Conservation (phyloP, 1,139 yeast species). For the Candida sanyaensis region DNA sequence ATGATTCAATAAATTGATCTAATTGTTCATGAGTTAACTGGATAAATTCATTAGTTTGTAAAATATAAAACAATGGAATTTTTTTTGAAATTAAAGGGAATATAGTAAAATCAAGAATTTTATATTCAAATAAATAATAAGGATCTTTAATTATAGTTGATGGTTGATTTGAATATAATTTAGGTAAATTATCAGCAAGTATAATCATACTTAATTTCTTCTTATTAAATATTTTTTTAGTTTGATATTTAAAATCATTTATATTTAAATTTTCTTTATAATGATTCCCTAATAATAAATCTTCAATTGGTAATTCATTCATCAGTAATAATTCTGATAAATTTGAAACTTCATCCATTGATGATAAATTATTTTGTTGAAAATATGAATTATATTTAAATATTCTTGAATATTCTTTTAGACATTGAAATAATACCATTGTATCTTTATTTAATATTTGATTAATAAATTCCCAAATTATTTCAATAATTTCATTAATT, state of each 20-base stretch:
- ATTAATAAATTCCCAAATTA: conserved; percentile 27
- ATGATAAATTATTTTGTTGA: conserved; percentile 24
- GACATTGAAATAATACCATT: conserved; percentile 17
- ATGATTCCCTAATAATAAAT: conserved; percentile 29
- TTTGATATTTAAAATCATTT: conserved; percentile 5
- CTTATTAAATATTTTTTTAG: conserved; percentile 9
- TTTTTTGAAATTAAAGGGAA: neutral
- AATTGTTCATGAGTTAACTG: conserved; percentile 9
- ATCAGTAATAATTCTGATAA: conserved; percentile 37
- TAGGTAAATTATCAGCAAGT: conserved; percentile 5
- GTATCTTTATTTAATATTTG: conserved; percentile 8
- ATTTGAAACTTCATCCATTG: conserved; percentile 48
- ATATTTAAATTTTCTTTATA: conserved; percentile 22
- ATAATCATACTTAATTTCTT: conserved; percentile 11
- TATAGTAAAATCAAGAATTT: conserved; percentile 12
- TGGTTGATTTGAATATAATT: neutral
- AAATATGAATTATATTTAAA: conserved; percentile 47
- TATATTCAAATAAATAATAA: conserved; percentile 22
- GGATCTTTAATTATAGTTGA: conserved; percentile 14
- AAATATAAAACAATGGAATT: conserved; percentile 9
- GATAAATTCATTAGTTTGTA: conserved; percentile 9
- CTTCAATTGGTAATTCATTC: conserved; percentile 4
- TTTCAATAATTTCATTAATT: conserved; percentile 16
- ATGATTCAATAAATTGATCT: conserved; percentile 11
- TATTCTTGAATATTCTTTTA: conserved; percentile 47